These are phyloP conservation scores for Kickxella alabastrina DNA, from an alignment of 192 early-diverging fungal species.

Conservation along the genomic window DNA sequence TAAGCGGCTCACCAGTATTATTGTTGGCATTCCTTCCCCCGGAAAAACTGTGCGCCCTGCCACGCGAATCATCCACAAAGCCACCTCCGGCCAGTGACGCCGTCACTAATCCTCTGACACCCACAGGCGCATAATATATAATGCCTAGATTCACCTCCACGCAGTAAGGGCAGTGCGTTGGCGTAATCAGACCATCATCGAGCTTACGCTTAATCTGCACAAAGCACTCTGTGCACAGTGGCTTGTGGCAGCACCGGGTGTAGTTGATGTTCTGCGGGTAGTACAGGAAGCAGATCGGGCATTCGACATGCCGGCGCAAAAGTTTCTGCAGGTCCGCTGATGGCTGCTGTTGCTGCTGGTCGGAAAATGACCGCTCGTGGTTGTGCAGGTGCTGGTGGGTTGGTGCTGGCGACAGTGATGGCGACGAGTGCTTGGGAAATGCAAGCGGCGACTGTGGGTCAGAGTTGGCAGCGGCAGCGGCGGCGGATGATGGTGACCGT, in stretches of 20 bases:
- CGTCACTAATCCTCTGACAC: no score
- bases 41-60: conserved; percentile 43
- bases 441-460: neutral
- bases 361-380: conserved; percentile 35
- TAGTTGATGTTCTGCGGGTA: conserved; percentile 92
- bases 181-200: conserved; percentile 57
- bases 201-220: conserved; percentile 87
- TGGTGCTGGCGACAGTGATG: conserved; percentile 8
- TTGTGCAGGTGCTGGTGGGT: no score
- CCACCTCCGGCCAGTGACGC: neutral
- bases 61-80: neutral
- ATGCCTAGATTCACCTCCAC: conserved; percentile 81
- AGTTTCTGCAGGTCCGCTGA: conserved; percentile 1
- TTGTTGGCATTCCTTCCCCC: conserved; percentile 53
- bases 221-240: conserved; percentile 97
- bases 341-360: neutral
- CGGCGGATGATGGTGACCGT: neutral
- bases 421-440: conserved; percentile 6
- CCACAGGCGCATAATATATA: conserved; percentile 59
- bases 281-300: conserved; percentile 93
- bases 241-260: conserved; percentile 89
- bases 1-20: conserved; percentile 48
- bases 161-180: conserved; percentile 85
- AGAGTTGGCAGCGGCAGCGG: neutral
- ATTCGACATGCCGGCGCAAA: conserved; percentile 66